Conservation (phyloP, 176 grass and related monocot species). For the Rhynchospora pubera region DNA sequence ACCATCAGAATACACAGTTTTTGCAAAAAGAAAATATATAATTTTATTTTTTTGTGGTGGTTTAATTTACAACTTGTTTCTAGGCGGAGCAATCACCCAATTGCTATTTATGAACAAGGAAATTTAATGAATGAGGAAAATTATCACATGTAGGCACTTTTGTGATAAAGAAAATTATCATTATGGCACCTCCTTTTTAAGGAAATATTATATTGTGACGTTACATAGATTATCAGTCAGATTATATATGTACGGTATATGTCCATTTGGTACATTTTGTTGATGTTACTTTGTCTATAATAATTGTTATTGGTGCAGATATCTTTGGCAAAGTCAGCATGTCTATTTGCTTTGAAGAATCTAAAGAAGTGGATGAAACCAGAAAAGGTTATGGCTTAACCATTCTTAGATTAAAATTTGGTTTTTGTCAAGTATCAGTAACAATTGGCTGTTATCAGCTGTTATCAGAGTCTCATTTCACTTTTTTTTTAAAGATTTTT, state of each 20-base stretch:
- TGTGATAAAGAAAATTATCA: background rate
- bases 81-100: background rate
- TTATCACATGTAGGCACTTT: background rate
- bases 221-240: background rate
- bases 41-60: background rate
- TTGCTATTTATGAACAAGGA: background rate
- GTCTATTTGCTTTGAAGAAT: conserved; percentile 48
- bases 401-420: background rate
- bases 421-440: background rate
- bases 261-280: background rate
- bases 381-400: conserved; percentile 47
- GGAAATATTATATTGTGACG: too few species aligned
- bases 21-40: background rate
- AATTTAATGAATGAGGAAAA: too few species aligned
- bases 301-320: conserved; percentile 43
- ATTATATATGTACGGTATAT: background rate
- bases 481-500: too few species aligned
- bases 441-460: background rate
- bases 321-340: conserved; percentile 45
- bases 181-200: background rate
- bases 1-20: background rate
- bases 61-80: background rate
- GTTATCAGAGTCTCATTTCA: background rate
- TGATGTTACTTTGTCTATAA: conserved; percentile 1
- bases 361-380: conserved; percentile 91